Percentiles rank a stretch among this genome's conserved stretches.
phyloP scores from a whole-genome alignment of 768 basidiomycete species.

The Floccularia luteovirens region DNA sequence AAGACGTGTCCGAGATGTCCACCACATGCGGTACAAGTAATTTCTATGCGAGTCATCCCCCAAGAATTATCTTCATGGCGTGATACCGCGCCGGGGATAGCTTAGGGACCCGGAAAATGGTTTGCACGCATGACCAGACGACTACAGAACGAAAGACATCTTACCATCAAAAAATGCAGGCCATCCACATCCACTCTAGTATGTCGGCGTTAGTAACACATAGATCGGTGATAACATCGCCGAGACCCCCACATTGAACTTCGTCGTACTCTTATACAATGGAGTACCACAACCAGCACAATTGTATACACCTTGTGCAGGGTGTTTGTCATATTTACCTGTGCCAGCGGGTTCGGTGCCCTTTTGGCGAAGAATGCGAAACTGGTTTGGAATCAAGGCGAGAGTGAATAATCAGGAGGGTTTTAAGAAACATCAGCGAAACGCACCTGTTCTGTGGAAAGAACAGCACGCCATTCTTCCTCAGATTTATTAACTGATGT shows the following conservation, averaged over 20 bases:
- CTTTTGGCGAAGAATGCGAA: constrained; percentile 78
- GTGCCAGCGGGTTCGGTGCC: constrained; percentile 78
- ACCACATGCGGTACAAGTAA: constrained; percentile 84
- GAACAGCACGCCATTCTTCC: constrained; percentile 75
- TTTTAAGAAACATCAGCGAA: not conserved
- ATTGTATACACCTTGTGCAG: constrained; percentile 58
- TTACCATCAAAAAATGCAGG: constrained; percentile 91
- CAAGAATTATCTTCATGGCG: constrained; percentile 64
- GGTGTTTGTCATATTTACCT: constrained; percentile 73
- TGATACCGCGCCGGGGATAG: constrained; percentile 83
- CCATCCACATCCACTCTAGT: constrained; percentile 89
- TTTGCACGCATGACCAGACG: not conserved
- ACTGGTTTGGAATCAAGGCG: constrained; percentile 34
- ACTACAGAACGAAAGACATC: not conserved
- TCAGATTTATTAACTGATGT: constrained; percentile 47
- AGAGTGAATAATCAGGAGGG: constrained; percentile 1
- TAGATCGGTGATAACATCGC: not conserved
- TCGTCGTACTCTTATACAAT: constrained; percentile 82
- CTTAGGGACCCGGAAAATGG: constrained; percentile 23
- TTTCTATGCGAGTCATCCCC: constrained; percentile 75
- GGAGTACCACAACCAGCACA: constrained; percentile 81
- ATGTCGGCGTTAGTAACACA: not conserved
- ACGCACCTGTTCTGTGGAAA: constrained; percentile 73
- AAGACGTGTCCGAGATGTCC: constrained; percentile 96
- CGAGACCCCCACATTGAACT: constrained; percentile 54